phyloP scores from a whole-genome alignment of 164 flowering plant species.

The Aristolochia contorta region DNA sequence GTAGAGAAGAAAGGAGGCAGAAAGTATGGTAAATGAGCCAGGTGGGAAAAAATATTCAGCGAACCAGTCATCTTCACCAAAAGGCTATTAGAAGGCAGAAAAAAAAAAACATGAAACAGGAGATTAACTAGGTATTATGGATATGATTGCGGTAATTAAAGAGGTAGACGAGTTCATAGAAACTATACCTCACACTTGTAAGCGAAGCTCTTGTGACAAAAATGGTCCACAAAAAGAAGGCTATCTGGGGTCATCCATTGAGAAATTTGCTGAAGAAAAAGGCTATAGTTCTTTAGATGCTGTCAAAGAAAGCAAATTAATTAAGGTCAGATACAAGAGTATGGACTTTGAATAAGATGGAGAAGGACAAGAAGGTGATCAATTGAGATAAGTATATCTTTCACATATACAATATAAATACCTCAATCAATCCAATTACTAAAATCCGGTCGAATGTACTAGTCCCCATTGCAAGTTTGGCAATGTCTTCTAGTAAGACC shows the following conservation, averaged over 20 bases:
- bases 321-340: no score
- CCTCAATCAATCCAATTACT: conserved; percentile 95
- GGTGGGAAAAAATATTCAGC: conserved; percentile 10
- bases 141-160: conserved; percentile 4
- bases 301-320: not conserved
- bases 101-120: not conserved
- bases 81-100: conserved; percentile 3
- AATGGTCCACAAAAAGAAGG: conserved; percentile 19
- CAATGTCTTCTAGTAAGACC: conserved; percentile 73
- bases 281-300: conserved; percentile 20
- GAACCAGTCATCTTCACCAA: conserved; percentile 14
- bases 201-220: conserved; percentile 14
- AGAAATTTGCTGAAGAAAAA: conserved; percentile 14
- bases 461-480: conserved; percentile 69
- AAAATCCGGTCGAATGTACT: conserved; percentile 64
- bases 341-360: no score
- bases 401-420: conserved; percentile 4
- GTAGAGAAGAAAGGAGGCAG: conserved; percentile 15
- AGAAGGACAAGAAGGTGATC: no score
- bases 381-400: no score
- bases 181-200: conserved; percentile 10
- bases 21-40: conserved; percentile 13
- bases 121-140: no score
- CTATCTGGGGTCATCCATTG: conserved; percentile 16
- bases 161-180: no score